Conservation (phyloP, 2,329 filamentous ascomycete genomes). For the Neoarthrinium moseri region DNA sequence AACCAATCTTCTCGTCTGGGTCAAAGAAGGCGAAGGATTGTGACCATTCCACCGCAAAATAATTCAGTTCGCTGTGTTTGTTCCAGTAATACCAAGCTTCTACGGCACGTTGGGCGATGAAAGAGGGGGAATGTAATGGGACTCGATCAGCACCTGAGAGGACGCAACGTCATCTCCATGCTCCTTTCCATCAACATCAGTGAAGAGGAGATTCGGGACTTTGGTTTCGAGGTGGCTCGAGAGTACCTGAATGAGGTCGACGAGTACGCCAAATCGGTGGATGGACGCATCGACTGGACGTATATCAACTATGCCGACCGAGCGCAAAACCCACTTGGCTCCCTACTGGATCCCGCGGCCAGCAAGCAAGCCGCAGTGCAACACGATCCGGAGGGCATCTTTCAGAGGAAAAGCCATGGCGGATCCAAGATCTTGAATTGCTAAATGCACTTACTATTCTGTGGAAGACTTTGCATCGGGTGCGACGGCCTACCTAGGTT, state of each 20-base stretch:
- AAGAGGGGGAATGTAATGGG: constrained; percentile 28
- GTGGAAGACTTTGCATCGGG: too few species aligned
- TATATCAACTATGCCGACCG: constrained; percentile 6
- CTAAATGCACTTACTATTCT: too few species aligned
- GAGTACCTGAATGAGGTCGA: neutral
- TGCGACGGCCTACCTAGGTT: too few species aligned
- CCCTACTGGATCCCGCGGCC: neutral
- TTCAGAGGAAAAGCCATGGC: neutral
- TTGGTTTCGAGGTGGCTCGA: neutral
- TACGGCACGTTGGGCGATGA: constrained; percentile 34
- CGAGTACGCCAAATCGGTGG: neutral
- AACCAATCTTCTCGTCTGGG: too few species aligned
- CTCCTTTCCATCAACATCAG: constrained; percentile 8
- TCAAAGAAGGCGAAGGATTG: too few species aligned
- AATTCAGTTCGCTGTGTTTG: constrained; percentile 40
- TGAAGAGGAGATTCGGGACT: neutral
- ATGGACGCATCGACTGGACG: constrained; percentile 4
- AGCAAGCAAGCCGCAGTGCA: neutral
- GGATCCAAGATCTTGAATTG: constrained; percentile 7
- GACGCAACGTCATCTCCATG: constrained; percentile 3
- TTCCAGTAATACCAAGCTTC: constrained; percentile 35
- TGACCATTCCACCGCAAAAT: too few species aligned
- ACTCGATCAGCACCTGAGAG: constrained; percentile 15
- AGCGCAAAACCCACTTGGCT: constrained; percentile 1
- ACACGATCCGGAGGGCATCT: constrained; percentile 1